Conservation (phyloP, 139 green algal genomes). For the Asterochloris erici region DNA sequence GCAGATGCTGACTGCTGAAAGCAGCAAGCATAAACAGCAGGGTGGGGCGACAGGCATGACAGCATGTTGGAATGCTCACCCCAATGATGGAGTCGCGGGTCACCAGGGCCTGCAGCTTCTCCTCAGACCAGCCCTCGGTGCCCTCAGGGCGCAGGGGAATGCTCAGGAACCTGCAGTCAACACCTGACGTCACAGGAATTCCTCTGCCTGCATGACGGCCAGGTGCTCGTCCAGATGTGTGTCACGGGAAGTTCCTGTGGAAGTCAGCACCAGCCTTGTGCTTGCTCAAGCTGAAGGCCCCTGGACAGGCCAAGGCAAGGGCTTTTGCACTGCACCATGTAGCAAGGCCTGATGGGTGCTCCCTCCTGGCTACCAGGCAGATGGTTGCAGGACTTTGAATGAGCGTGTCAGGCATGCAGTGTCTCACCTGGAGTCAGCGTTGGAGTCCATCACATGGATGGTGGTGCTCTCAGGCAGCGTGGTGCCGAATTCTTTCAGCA, state of each 20-base stretch:
- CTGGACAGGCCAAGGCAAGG: too few relatives aligned
- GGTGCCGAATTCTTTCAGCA: conserved; percentile 48
- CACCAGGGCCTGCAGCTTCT: conserved; percentile 34
- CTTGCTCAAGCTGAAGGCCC: too few relatives aligned
- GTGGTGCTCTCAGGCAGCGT: conserved; percentile 19
- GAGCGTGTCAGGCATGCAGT: not conserved
- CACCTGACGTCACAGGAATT: not conserved
- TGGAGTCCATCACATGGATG: conserved; percentile 38
- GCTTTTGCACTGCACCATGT: too few relatives aligned
- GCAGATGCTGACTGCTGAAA: too few relatives aligned
- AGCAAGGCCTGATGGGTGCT: too few relatives aligned
- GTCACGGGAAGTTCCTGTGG: too few relatives aligned
- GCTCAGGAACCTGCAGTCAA: conserved; percentile 34
- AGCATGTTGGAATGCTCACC: conserved; percentile 3
- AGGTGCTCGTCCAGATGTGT: not conserved
- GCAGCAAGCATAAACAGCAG: too few relatives aligned
- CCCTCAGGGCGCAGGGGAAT: conserved; percentile 40
- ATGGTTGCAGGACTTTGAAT: not conserved
- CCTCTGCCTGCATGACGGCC: not conserved
- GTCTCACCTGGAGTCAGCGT: conserved; percentile 28
- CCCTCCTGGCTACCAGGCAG: not conserved
- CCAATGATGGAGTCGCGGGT: conserved; percentile 50
- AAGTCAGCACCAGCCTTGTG: too few relatives aligned
- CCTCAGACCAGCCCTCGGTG: conserved; percentile 48
- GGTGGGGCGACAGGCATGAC: too few relatives aligned